phyloP scores from a whole-genome alignment of 1,284 basidiomycete genomes.

The Naganishia albida region DNA sequence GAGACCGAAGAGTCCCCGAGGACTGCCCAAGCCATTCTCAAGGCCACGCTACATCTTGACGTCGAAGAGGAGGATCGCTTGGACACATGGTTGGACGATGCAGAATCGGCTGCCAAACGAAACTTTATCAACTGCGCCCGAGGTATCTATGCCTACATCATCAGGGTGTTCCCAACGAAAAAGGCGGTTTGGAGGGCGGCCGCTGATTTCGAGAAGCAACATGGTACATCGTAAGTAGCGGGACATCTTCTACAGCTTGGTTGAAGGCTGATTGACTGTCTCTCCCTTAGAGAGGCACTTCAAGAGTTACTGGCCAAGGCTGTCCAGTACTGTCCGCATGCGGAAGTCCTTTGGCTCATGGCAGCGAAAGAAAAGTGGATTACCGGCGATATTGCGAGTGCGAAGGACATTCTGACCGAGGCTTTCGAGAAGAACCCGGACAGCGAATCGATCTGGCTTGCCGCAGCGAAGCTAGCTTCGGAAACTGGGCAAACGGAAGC shows the following conservation, averaged over 20 bases:
- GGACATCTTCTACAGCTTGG: not conserved
- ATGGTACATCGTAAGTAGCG: conserved; percentile 68
- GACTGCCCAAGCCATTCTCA: conserved; percentile 92
- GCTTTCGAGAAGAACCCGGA: conserved; percentile 95
- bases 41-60: conserved; percentile 91
- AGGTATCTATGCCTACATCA: conserved; percentile 82
- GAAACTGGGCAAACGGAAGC: conserved; percentile 87
- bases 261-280: not conserved
- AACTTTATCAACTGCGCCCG: conserved; percentile 80
- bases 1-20: conserved; percentile 80
- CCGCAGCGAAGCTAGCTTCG: conserved; percentile 92
- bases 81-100: conserved; percentile 89
- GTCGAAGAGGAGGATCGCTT: conserved; percentile 90
- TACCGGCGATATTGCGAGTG: conserved; percentile 79
- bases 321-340: conserved; percentile 85
- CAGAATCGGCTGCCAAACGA: conserved; percentile 73
- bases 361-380: conserved; percentile 94
- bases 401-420: conserved; percentile 79
- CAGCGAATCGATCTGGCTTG: conserved; percentile 95
- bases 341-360: conserved; percentile 96
- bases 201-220: conserved; percentile 85
- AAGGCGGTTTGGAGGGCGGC: conserved; percentile 83
- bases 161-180: conserved; percentile 86
- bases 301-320: conserved; percentile 78
- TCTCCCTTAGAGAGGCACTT: conserved; percentile 64